These are phyloP conservation scores for Rhododendron griersonianum DNA, from an alignment of 148 eudicot species.

Conservation along the genomic window DNA sequence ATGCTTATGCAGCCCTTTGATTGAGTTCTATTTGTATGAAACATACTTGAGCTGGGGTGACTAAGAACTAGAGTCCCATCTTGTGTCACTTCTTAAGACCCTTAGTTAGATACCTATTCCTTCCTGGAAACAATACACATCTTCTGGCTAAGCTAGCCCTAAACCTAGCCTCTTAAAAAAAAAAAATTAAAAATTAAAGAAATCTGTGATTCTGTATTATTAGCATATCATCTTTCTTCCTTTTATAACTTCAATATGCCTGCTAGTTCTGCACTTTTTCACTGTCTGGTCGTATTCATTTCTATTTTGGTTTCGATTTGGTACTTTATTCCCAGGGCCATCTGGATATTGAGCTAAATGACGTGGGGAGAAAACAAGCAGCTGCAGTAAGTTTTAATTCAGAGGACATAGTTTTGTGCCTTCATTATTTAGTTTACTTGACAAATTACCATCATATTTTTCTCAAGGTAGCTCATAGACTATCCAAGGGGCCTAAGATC, in stretches of 20 bases:
- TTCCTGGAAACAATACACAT: neutral
- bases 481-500: conserved; percentile 60
- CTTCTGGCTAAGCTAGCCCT: neutral
- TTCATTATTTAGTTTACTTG: conserved; percentile 11
- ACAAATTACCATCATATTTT: conserved; percentile 6
- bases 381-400: conserved; percentile 49
- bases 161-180: neutral
- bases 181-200: neutral
- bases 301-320: neutral
- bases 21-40: neutral
- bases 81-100: neutral
- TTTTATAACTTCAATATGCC: neutral
- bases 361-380: conserved; percentile 80
- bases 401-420: neutral
- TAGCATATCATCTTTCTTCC: neutral
- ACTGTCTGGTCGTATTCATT: neutral
- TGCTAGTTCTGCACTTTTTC: neutral
- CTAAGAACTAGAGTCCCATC: neutral
- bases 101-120: neutral
- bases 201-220: neutral
- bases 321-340: conserved; percentile 53
- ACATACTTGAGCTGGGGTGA: neutral
- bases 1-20: neutral
- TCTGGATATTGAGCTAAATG: conserved; percentile 77
- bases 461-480: conserved; percentile 61